Evolutionary conservation across 441 rosid species (phyloP), one percentile per base, ranked within the genome.

Genomic region (Sinapis alba): DNA sequence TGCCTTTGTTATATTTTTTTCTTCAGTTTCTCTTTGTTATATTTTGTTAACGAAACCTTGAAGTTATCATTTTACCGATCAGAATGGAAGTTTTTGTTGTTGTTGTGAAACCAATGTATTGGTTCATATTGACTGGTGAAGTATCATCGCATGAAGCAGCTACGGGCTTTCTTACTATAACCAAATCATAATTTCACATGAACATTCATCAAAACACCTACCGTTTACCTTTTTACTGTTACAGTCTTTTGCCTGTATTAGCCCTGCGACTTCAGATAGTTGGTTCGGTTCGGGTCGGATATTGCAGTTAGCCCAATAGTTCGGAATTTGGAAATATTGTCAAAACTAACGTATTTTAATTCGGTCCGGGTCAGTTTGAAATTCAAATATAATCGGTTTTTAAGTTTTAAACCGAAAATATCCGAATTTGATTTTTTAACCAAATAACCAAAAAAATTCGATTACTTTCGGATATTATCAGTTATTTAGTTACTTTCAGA

Each of bases 81-180:
- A 60, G 41, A 28, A 59, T n/a, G 12, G 63, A 56, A 56, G 16
- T 23, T 56, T 54, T 56, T 51, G 13, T 53, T 53, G 12, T 54
- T 54, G 30, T 56, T 56, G 30, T 56, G 61, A 56, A 56, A 56
- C 23, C 27, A 20, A 53, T 53, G 6, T 20, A 19, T 19, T 19
- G 58, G 58, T 51, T 51, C 58, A 18, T 51, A 18, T 38, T 38
- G 45, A 18, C 12, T 51, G 57, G 23, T 51, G 23, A 51, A 53
- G 26, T 53, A 10, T 53, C 24, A 20, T 53, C 59, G 10, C 13
- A 21, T 53, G 7, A 9, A 21, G 59, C 26, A 20, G 26, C n/a
- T 53, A 53, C 20, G n/a, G 59, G 59, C 59, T 53, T 53, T 53
- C n/a, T 53, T 53, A 53, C 27, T 19, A 50, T 16, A 50, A 50